Evolutionary conservation across 768 basidiomycete genomes (phyloP), one percentile per base, ranked within the genome.

Genomic region (Tremella yokohamensis): DNA sequence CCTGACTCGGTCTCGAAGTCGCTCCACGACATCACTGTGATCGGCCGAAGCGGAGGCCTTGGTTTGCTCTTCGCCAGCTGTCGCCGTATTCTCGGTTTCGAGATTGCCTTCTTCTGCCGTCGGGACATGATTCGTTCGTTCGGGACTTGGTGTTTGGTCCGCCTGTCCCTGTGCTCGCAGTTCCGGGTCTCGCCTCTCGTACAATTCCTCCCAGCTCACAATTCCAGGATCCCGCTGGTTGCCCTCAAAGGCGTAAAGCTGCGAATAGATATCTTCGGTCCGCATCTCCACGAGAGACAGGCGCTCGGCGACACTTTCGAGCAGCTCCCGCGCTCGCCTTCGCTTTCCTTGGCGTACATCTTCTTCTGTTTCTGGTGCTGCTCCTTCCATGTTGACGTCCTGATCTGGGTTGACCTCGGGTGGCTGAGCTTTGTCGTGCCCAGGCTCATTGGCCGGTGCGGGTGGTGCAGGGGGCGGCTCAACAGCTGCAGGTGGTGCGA

Each of bases 211-310:
- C 42, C 42, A 45, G 42, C 42, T 45, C 22, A 18, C 22, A 18
- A 45, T 45, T 22, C 42, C 42, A 8, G 42, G 42, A 6, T 45
- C 42, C 22, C 42, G n/a, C 22, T 45, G 42, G 22, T 45, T 45
- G n/a, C 42, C 42, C 42, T 45, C 42, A 15, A 45, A 45, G 22
- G n/a, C n/a, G 22, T 45, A 45, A 4, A 45, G 22, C 22, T 45
- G 42, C 6, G n/a, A 18, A 18, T 45, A n/a, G 15, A 45, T 45
- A n/a, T 45, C 42, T 16, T 45, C 42, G 22, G n/a, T 45, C 7
- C 42, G n/a, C 42, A 45, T 45, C 22, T 45, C 42, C 22, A 45
- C 22, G 8, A 15, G 6, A 8, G n/a, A n/a, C n/a, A 45, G 42
- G 22, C 42, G 42, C 22, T 45, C 42, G n/a, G 15, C n/a, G n/a